These are phyloP conservation scores for Tilletia indica DNA, from an alignment of 1,284 basidiomycete genomes.

Conservation along the genomic window DNA sequence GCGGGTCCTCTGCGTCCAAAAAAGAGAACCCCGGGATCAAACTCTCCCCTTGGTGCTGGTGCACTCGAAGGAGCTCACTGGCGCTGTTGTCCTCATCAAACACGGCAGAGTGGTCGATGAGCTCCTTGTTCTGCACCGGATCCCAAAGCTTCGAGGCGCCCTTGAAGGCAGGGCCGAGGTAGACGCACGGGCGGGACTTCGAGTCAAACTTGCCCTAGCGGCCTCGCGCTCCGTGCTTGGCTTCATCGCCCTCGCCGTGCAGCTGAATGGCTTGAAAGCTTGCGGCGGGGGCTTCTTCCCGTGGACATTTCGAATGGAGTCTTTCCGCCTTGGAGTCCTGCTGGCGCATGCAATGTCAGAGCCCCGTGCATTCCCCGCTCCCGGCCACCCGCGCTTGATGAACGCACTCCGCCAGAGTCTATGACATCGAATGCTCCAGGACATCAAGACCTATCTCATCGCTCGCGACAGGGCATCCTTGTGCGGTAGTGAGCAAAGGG, in stretches of 20 bases:
- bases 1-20: no score
- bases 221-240: neutral
- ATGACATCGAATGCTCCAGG: no score
- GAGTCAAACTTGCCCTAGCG: neutral
- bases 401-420: no score
- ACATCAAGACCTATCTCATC: no score
- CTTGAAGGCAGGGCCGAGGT: neutral
- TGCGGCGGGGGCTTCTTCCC: neutral
- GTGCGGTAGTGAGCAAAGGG: no score
- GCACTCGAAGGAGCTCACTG: neutral
- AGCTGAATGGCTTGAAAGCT: neutral
- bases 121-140: neutral
- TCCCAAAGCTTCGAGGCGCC: constrained; percentile 1
- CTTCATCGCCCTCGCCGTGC: neutral
- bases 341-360: no score
- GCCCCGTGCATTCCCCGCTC: no score
- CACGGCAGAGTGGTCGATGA: neutral
- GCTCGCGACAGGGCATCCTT: no score
- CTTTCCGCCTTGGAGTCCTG: neutral
- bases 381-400: no score
- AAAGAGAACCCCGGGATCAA: no score
- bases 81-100: neutral
- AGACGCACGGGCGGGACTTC: neutral
- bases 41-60: neutral
- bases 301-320: neutral